A percentile compares a stretch with the other conserved stretches of the same genome.
phyloP scores from a whole-genome alignment of 2,329 filamentous ascomycete genomes.

The Fusarium armeniacum region DNA sequence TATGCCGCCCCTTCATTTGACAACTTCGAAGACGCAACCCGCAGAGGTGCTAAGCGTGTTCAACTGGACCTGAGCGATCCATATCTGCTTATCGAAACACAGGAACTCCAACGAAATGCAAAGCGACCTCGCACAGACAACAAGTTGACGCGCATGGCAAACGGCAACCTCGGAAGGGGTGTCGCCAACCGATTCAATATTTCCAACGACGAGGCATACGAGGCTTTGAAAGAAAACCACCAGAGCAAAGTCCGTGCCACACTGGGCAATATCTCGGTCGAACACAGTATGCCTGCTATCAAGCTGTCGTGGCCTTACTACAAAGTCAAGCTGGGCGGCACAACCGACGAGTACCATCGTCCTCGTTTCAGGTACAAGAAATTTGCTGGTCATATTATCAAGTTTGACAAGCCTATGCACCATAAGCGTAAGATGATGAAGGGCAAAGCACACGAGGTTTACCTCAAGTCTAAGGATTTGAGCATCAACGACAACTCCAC shows the following conservation, averaged over 20 bases:
- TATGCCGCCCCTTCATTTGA: conserved; percentile 81
- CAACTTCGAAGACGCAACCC: conserved; percentile 81
- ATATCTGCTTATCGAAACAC: conserved; percentile 84
- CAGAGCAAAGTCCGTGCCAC: conserved; percentile 96
- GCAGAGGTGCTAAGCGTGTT: conserved; percentile 81
- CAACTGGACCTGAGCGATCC: conserved; percentile 91
- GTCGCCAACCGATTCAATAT: conserved; percentile 91
- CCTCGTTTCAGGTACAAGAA: conserved; percentile 81
- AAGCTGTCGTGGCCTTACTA: conserved; percentile 97
- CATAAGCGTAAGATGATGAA: conserved; percentile 87
- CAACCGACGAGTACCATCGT: conserved; percentile 84
- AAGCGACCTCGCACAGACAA: conserved; percentile 70
- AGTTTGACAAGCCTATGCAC: conserved; percentile 77
- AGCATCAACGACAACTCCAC: conserved; percentile 91
- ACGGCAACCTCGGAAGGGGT: conserved; percentile 77
- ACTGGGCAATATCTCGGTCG: conserved; percentile 90
- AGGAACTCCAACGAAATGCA: conserved; percentile 72
- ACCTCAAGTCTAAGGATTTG: conserved; percentile 83
- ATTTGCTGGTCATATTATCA: conserved; percentile 75
- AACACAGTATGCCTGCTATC: conserved; percentile 92
- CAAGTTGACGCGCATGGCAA: conserved; percentile 76
- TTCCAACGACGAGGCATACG: conserved; percentile 96
- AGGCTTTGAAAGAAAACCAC: conserved; percentile 95
- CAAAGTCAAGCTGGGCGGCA: conserved; percentile 83
- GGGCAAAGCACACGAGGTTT: conserved; percentile 83